A percentile compares a stretch with the other conserved stretches of the same genome.
Conservation (phyloP, 768 basidiomycete species). For the Chiua virens region DNA sequence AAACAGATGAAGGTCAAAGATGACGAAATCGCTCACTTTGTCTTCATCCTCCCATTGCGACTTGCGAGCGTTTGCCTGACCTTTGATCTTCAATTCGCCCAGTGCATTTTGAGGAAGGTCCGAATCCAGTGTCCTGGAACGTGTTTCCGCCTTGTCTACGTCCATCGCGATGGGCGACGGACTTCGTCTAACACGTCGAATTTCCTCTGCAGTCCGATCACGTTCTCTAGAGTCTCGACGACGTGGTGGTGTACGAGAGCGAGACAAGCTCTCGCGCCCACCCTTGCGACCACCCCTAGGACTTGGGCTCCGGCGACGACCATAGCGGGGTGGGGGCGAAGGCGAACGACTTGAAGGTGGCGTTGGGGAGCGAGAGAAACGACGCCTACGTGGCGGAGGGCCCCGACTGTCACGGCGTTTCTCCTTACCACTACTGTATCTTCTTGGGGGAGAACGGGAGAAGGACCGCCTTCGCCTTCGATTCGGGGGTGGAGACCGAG, state of each 20-base stretch:
- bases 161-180: constrained; percentile 24
- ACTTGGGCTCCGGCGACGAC: constrained; percentile 47
- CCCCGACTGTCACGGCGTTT: constrained; percentile 31
- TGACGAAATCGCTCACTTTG: constrained; percentile 18
- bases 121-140: constrained; percentile 25
- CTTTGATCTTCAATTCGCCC: constrained; percentile 73
- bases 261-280: constrained; percentile 32
- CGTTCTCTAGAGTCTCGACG: constrained; percentile 33
- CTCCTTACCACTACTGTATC: constrained; percentile 15
- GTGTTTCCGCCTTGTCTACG: constrained; percentile 23
- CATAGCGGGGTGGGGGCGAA: constrained; percentile 35
- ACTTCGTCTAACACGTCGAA: constrained; percentile 26
- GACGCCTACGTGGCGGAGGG: constrained; percentile 39
- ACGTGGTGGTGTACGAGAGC: constrained; percentile 35
- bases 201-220: constrained; percentile 13
- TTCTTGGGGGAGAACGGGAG: constrained; percentile 31
- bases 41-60: constrained; percentile 53
- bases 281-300: constrained; percentile 31
- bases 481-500: constrained; percentile 42
- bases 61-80: constrained; percentile 58
- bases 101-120: constrained; percentile 32
- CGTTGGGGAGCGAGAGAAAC: constrained; percentile 48
- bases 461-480: constrained; percentile 38
- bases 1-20: constrained; percentile 1
- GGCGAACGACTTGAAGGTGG: constrained; percentile 46